phyloP scores from a whole-genome alignment of 768 basidiomycete species.

The Mycena rosella region DNA sequence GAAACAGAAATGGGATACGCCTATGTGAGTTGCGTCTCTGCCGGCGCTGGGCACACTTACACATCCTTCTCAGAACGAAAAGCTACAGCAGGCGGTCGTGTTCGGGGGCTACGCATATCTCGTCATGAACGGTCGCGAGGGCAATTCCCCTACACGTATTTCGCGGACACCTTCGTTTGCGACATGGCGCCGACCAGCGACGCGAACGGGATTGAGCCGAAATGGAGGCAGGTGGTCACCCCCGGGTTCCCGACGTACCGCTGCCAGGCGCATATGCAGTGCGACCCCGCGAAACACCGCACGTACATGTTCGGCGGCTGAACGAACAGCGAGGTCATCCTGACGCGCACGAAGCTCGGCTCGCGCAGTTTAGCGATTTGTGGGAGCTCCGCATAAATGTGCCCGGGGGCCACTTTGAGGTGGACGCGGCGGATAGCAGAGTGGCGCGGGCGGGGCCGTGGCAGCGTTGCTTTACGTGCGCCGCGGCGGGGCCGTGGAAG shows the following conservation, averaged over 20 bases:
- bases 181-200: neutral
- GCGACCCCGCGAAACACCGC: neutral
- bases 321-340: neutral
- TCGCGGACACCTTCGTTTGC: slow-evolving; percentile 1
- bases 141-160: neutral
- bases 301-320: neutral
- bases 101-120: neutral
- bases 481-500: slow-evolving; percentile 51
- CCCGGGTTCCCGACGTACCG: neutral
- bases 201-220: neutral
- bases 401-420: neutral
- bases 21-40: slow-evolving; percentile 37
- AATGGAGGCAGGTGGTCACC: neutral
- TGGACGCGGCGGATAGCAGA: neutral
- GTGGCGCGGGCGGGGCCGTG: slow-evolving; percentile 57
- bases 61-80: neutral
- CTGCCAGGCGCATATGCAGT: neutral
- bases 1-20: slow-evolving; percentile 47
- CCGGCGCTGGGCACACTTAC: no score
- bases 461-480: slow-evolving; percentile 56
- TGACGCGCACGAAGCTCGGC: neutral
- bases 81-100: neutral
- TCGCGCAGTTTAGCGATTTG: neutral
- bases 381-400: no score
- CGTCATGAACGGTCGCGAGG: neutral